Conservation (phyloP, 345 rosid genomes). For the Eucalyptus leucophloia region DNA sequence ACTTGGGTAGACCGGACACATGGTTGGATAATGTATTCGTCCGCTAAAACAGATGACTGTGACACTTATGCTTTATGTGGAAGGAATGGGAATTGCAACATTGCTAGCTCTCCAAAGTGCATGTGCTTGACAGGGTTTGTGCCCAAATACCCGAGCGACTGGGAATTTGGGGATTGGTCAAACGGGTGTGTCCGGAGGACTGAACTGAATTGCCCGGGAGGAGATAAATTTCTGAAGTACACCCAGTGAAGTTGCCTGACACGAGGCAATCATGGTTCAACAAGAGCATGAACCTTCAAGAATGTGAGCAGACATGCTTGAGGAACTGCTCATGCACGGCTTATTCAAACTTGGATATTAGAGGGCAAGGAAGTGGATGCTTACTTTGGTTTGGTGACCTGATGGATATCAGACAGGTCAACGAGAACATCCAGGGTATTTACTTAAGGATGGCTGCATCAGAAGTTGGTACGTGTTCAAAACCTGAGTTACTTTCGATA, state of each 20-base stretch:
- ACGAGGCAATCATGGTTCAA: conserved; percentile 3
- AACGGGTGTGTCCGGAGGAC: conserved; percentile 9
- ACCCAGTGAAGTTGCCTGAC: conserved; percentile 7
- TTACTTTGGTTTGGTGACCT: conserved; percentile 18
- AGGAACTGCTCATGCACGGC: conserved; percentile 23
- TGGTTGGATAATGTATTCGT: conserved; percentile 11
- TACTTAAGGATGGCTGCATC: conserved; percentile 14
- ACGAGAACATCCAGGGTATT: conserved; percentile 7
- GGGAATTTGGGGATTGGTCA: conserved; percentile 4
- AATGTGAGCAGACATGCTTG: conserved; percentile 12
- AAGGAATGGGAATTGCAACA: conserved; percentile 11
- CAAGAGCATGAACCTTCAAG: conserved; percentile 6
- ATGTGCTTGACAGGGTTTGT: conserved; percentile 2
- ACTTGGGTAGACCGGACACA: conserved; percentile 14
- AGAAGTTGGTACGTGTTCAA: conserved; percentile 4
- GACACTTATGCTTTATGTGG: conserved; percentile 23
- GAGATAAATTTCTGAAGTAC: conserved; percentile 1
- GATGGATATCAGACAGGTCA: conserved; percentile 4
- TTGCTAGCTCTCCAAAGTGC: conserved; percentile 8
- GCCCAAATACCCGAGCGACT: background rate
- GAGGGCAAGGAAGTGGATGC: conserved; percentile 17
- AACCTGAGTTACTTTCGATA: background rate
- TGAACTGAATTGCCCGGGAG: background rate
- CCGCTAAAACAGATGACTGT: conserved; percentile 24
- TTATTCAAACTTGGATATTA: conserved; percentile 4